Base-by-base conservation (phyloP, 306 rosid species). In the Rubus parviflorus region DNA sequence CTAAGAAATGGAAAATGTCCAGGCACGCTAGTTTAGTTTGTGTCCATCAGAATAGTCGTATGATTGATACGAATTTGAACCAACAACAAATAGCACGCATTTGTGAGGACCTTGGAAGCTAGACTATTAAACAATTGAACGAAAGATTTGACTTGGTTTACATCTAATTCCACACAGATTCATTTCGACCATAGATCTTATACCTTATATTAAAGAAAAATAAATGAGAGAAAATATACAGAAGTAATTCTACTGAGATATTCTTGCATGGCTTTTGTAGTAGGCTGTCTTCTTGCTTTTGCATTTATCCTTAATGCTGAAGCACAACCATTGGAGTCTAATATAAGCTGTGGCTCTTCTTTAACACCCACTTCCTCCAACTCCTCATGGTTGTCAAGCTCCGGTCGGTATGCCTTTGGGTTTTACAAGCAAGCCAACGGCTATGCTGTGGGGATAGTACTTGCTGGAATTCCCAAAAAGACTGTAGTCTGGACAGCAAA, bases 381-480 rank as follows among this genome's bases (percentile, higher is more conserved):
- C 72, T 65, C 82, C 20, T 19, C 79, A 6, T 82, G 86, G 86
- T 20, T 60, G 22, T 83, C 83, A 69, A 30, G 25, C 14, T 83
- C 83, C 42, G 75, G 83, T 43, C 58, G 74, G 16, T 79, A 68
- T 48, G 86, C 83, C 78, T 83, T 83, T n/a, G 86, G 86, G 12
- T 83, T 83, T 35, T 64, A 52, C 58, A 5, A 45, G 53, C 52
- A 79, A 75, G 74, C 48, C 30, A 23, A 74, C 13, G 83, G 83
- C 62, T 83, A 73, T 63, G 40, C 38, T 6, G 73, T 78, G 6
- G 77, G 80, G 4, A 17, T 83, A 48, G 35, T 78, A 9, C 46
- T 83, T 6, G 77, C 70, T 6, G 74, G 74, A 49, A 79, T 70
- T 20, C 78, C 75, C 2, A 22, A 54, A 14, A 83, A 79, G 65